Base-by-base conservation (phyloP, 306 rosid genomes). In the Canavalia gladiata region DNA sequence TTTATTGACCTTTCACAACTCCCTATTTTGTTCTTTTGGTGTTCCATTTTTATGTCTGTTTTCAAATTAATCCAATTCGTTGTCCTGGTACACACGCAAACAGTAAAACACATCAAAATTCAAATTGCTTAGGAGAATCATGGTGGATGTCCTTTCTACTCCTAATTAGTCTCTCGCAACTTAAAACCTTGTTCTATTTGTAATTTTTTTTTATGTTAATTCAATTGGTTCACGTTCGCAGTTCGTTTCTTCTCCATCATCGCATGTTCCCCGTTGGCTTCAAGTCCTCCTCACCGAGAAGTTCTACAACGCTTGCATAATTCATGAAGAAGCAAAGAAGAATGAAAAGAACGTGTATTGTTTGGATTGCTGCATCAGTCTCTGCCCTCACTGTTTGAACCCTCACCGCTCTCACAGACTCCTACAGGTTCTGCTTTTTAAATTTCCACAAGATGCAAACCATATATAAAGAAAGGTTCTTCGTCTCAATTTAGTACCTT, bases 321-420 rank as follows among this genome's bases (percentile, higher is more conserved):
- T 90, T 87, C 99, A 96, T 46, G 95, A 91, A 80, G 95, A 87
- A 31, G 89, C 90, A 0, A 96, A 82, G 85, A 96, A 96, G 88
- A 96, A 96, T 46, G 99, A 96, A 47, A 96, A 96, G 82, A 96
- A 94, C 85, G 86, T 92, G 1, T 96, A 82, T 77, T 96, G 99
- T 30, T 81, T 96, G 86, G 98, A 96, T 85, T 96, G 99, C 52
- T 92, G 92, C 86, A 84, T 87, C 84, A 91, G 97, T 31, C 90
- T 96, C 42, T 96, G 98, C 89, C 94, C 99, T 83, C 97, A 96
- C 83, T 96, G 99, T 66, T 57, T 87, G 67, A 37, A 85, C 34
- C 96, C 97, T 72, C 98, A 96, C 13, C 79, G 84, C 59, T 87
- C 94, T 62, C 99, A 94, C 80, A 83, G 97, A 67, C 97, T 96